Evolutionary conservation across 768 basidiomycete genomes (phyloP).

Genomic region (Trametes elegans): DNA sequence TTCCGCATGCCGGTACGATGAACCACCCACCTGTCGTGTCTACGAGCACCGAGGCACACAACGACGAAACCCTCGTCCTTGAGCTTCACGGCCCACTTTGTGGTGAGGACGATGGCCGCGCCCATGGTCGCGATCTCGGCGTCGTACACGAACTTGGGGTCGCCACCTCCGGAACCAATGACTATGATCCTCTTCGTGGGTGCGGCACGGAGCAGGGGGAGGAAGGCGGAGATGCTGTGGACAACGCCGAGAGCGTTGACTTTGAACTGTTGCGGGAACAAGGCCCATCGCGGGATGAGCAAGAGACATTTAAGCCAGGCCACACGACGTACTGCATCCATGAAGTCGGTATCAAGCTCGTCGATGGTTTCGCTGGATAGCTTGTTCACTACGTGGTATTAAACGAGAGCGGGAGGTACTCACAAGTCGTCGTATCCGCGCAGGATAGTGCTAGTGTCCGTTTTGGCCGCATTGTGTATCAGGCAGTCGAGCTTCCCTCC

Average conservation of each 20-base stretch:
- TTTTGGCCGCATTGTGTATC: neutral
- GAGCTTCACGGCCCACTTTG: constrained; percentile 35
- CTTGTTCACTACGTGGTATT: neutral
- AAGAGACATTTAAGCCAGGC: neutral
- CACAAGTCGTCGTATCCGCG: constrained; percentile 1
- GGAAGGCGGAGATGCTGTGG: constrained; percentile 36
- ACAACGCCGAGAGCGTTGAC: constrained; percentile 37
- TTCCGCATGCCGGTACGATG: too few species aligned
- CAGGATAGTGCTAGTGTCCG: neutral
- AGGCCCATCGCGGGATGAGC: neutral
- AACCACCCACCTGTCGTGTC: neutral
- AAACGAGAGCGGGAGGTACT: neutral
- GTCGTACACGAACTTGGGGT: constrained; percentile 26
- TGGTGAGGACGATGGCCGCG: constrained; percentile 35
- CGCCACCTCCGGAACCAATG: constrained; percentile 31
- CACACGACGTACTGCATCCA: constrained; percentile 14
- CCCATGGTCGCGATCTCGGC: constrained; percentile 11
- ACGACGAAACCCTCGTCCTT: constrained; percentile 24
- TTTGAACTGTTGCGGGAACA: constrained; percentile 29
- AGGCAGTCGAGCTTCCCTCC: constrained; percentile 2
- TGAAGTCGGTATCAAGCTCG: constrained; percentile 9
- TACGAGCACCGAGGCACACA: neutral
- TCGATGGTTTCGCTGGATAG: neutral
- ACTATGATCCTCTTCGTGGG: constrained; percentile 35
- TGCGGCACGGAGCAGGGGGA: constrained; percentile 36